Evolutionary conservation across 805 yeast species (phyloP).

Genomic region (Isabelozyma heimii): DNA sequence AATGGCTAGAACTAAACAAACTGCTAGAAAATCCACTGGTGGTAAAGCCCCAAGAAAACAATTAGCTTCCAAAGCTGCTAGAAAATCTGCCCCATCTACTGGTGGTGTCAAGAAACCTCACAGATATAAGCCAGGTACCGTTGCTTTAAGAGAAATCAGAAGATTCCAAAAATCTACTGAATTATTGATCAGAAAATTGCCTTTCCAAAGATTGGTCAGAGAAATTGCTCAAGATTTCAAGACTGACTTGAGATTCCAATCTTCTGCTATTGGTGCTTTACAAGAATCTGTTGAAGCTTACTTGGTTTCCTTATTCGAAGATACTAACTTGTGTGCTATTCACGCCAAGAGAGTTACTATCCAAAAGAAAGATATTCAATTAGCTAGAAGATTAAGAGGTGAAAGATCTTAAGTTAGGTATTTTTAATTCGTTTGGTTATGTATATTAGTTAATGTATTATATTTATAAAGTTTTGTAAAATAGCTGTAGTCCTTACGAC

Average conservation of each 20-base stretch:
- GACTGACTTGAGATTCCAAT: constrained; percentile 49
- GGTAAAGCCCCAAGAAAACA: constrained; percentile 53
- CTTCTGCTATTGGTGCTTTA: constrained; percentile 49
- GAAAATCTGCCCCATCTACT: constrained; percentile 49
- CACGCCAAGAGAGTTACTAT: constrained; percentile 52
- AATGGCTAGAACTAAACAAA: constrained; percentile 52
- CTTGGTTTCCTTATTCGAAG: constrained; percentile 48
- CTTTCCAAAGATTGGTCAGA: constrained; percentile 50
- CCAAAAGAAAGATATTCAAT: constrained; percentile 50
- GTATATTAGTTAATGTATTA: constrained; percentile 1
- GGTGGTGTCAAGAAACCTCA: constrained; percentile 53
- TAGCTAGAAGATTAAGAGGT: constrained; percentile 52
- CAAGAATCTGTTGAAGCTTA: constrained; percentile 51
- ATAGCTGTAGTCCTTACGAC: neutral
- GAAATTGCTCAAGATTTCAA: constrained; percentile 50
- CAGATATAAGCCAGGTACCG: constrained; percentile 54
- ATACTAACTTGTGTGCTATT: constrained; percentile 50
- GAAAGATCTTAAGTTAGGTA: constrained; percentile 37
- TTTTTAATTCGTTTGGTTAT: neutral
- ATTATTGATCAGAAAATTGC: constrained; percentile 48
- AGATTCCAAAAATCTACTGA: constrained; percentile 50
- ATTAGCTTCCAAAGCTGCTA: constrained; percentile 50
- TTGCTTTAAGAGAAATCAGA: constrained; percentile 51
- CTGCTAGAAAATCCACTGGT: constrained; percentile 51
- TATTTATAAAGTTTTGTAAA: neutral